Percentiles rank a stretch among this genome's conserved stretches.
phyloP scores from a whole-genome alignment of 2,329 filamentous ascomycete species.

The Calonectria pauciramosa region DNA sequence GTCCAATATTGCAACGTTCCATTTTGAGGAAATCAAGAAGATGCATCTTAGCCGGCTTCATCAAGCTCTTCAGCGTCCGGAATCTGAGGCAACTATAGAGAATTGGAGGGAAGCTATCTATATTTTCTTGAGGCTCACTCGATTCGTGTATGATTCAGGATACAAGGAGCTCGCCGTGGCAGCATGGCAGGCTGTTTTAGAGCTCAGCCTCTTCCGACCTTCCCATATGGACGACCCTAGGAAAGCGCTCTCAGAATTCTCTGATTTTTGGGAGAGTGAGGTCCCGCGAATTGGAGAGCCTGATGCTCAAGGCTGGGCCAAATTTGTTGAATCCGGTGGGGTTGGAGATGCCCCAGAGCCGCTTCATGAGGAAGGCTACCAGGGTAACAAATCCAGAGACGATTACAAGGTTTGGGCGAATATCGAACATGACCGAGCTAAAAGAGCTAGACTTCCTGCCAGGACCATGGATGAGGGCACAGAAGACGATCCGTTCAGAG shows the following conservation, averaged over 20 bases:
- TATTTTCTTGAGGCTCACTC: conserved; percentile 80
- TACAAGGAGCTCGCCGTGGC: conserved; percentile 83
- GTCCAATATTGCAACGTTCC: conserved; percentile 75
- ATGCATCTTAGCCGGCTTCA: conserved; percentile 69
- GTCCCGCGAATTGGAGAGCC: conserved; percentile 82
- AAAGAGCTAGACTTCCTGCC: conserved; percentile 72
- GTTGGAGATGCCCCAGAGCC: conserved; percentile 58
- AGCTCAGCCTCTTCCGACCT: conserved; percentile 76
- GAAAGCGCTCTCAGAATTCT: conserved; percentile 62
- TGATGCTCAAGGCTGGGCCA: conserved; percentile 77
- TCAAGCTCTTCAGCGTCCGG: conserved; percentile 26
- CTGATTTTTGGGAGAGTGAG: conserved; percentile 91
- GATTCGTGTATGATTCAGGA: conserved; percentile 81
- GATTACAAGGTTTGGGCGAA: conserved; percentile 65
- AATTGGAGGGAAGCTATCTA: conserved; percentile 65
- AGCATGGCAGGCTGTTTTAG: conserved; percentile 86
- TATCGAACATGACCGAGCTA: conserved; percentile 66
- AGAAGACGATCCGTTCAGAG: conserved; percentile 86
- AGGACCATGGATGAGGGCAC: conserved; percentile 80
- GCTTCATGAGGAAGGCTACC: conserved; percentile 22
- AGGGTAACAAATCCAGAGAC: conserved; percentile 52
- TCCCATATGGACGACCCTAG: conserved; percentile 41
- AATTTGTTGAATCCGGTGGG: conserved; percentile 57
- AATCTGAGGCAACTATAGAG: not conserved
- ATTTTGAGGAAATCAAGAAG: conserved; percentile 74